Base-by-base conservation (phyloP, 108 stramenopile species). In the Aurantiochytrium sp. region DNA sequence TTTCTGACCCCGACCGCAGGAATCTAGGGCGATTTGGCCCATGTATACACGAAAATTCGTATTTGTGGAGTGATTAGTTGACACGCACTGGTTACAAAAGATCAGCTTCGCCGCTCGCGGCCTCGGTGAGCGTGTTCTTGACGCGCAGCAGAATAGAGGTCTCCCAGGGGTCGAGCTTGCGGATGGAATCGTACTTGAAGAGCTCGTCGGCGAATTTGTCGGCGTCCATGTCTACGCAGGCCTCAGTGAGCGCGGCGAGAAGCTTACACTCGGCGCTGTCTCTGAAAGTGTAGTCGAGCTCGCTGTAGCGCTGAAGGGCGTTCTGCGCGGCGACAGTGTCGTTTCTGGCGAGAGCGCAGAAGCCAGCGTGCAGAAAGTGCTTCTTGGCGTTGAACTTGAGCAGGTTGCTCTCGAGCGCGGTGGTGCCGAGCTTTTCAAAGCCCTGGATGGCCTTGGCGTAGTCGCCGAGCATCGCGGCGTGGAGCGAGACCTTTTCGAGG, bases 371-470 rank as follows among this genome's bases (percentile, higher is more conserved):
- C 55, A 55, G 36, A 37, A 87, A 87, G 37, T 55, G 55, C 86
- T 87, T 87, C 45, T 87, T 87, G 32, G 86, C 86, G 86, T 87
- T 87, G 34, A 65, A 87, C 24, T 87, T 87, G 55, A 32, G 31
- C 4, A 87, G 86, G 32, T 87, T 87, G 55, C 55, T 59, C 59
- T 37, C 55, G 0, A 87, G 55, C n/a, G 32, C 17, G 2, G 36
- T 4, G 17, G 55, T 55, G 37, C 86, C 86, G 6, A 87, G 37
- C 32, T 55, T 24, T 10, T 87, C 86, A 45, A 87, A 87, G 55
- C 22, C 34, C 41, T 55, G n/a, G 21, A 65, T 30, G 4, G 86
- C 86, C 36, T 87, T 55, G 55, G 30, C 39, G 41, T 87, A 87
- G 36, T 55, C 86, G 22, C 17, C 30, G 4, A 87, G 55, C 10